A percentile compares a stretch with the other conserved stretches of the same genome.
Conservation (phyloP, 305 asterid species). For the Ilex paraguariensis region DNA sequence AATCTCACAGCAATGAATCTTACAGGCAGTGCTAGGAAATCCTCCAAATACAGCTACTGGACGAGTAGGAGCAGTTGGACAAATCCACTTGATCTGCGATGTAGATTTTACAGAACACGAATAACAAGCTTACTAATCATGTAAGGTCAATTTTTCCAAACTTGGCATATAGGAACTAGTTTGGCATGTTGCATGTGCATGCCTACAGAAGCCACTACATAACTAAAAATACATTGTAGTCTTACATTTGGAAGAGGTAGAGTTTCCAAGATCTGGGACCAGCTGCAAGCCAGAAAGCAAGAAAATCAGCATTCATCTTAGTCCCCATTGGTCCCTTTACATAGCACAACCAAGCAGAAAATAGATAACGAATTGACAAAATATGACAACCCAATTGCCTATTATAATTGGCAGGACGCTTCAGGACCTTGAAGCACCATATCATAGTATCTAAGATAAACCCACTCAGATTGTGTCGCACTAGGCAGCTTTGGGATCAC, state of each 20-base stretch:
- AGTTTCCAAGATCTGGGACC: conserved; percentile 3
- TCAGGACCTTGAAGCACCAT: no score
- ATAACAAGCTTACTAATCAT: not conserved
- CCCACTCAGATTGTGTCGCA: no score
- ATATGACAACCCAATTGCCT: not conserved
- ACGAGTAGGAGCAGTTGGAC: conserved; percentile 88
- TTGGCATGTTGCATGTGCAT: not conserved
- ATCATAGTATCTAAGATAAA: no score
- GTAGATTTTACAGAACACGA: not conserved
- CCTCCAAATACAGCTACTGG: conserved; percentile 81
- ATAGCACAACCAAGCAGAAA: not conserved
- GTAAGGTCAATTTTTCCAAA: not conserved
- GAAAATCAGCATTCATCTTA: conserved; percentile 1
- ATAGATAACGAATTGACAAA: not conserved
- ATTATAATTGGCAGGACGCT: no score
- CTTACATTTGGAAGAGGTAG: conserved; percentile 4
- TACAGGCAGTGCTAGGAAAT: conserved; percentile 84
- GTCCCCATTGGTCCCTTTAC: not conserved
- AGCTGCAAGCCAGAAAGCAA: conserved; percentile 8
- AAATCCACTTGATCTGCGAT: conserved; percentile 85
- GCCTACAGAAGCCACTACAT: not conserved
- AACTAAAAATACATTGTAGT: not conserved
- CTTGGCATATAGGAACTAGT: not conserved
- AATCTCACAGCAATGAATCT: conserved; percentile 21
- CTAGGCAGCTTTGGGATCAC: no score